phyloP scores from a whole-genome alignment of 257 asterid genomes.

The Buddleja alternifolia region DNA sequence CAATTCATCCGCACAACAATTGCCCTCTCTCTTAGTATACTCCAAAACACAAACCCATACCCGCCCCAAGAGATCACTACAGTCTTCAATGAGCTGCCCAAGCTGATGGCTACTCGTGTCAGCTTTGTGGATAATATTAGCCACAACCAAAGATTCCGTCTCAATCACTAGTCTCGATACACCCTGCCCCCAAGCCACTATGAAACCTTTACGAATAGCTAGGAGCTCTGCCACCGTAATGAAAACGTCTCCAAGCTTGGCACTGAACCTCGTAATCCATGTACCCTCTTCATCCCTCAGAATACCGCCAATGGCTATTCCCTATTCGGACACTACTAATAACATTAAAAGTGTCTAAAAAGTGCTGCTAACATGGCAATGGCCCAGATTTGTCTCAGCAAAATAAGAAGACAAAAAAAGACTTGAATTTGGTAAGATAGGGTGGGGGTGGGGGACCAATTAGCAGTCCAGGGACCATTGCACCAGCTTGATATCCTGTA shows the following conservation, averaged over 20 bases:
- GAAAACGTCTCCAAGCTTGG: neutral
- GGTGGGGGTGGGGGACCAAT: neutral
- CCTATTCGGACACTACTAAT: too few species aligned
- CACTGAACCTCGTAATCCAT: neutral
- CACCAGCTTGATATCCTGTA: slow-evolving; percentile 3
- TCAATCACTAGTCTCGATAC: neutral
- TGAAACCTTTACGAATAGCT: neutral
- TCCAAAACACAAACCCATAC: too few species aligned
- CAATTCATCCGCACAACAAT: too few species aligned
- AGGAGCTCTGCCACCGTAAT: too few species aligned
- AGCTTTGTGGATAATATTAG: neutral
- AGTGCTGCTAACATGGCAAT: slow-evolving; percentile 23
- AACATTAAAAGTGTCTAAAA: slow-evolving; percentile 18
- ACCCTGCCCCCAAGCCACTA: neutral
- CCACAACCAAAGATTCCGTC: neutral
- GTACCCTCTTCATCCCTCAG: neutral
- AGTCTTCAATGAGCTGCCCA: too few species aligned
- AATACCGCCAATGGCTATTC: neutral
- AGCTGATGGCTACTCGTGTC: too few species aligned
- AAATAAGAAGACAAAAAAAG: neutral
- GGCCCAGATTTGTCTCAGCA: neutral
- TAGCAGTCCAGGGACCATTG: slow-evolving; percentile 21
- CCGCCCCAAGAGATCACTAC: too few species aligned
- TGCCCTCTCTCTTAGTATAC: too few species aligned
- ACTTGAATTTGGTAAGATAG: slow-evolving; percentile 20